Percentiles rank a stretch among this genome's conserved stretches.
phyloP scores from a whole-genome alignment of 768 basidiomycete species.

The Symmetrospora coprosmae region DNA sequence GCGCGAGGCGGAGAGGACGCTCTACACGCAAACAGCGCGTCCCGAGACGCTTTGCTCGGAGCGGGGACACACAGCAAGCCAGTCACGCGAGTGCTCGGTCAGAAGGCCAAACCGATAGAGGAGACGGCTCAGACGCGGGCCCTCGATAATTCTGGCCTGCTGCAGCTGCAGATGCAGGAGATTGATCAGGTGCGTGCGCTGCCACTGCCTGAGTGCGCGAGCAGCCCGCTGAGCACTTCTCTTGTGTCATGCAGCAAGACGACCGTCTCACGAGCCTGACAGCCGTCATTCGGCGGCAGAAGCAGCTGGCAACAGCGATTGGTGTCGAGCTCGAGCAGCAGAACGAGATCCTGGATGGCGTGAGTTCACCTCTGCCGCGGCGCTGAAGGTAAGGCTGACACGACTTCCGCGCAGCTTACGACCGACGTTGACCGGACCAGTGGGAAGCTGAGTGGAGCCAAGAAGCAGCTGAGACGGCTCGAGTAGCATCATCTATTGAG shows the following conservation, averaged over 20 bases:
- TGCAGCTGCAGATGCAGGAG: constrained; percentile 62
- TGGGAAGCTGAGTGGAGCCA: background rate
- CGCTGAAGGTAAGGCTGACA: constrained; percentile 33
- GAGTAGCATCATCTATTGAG: too few species aligned
- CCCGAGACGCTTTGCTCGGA: constrained; percentile 55
- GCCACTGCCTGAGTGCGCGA: too few species aligned
- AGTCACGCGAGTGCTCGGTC: constrained; percentile 60
- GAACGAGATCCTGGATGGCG: constrained; percentile 1
- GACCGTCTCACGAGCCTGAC: constrained; percentile 59
- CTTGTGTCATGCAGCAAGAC: too few species aligned
- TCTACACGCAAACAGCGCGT: constrained; percentile 35
- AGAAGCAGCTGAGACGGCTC: constrained; percentile 12
- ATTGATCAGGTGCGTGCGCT: too few species aligned
- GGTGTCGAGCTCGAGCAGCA: constrained; percentile 41
- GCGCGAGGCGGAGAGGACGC: background rate
- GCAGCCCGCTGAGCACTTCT: too few species aligned
- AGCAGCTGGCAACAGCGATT: constrained; percentile 75
- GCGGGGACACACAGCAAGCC: constrained; percentile 34
- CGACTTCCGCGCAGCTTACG: constrained; percentile 45
- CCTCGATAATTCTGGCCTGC: constrained; percentile 62
- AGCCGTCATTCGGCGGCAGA: constrained; percentile 66
- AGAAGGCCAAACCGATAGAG: constrained; percentile 39
- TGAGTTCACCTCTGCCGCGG: constrained; percentile 32
- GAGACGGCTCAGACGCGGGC: constrained; percentile 82
- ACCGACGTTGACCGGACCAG: constrained; percentile 45